These are phyloP conservation scores for Yamadazyma insecticola DNA, from an alignment of 805 yeast genomes.

Conservation along the genomic window DNA sequence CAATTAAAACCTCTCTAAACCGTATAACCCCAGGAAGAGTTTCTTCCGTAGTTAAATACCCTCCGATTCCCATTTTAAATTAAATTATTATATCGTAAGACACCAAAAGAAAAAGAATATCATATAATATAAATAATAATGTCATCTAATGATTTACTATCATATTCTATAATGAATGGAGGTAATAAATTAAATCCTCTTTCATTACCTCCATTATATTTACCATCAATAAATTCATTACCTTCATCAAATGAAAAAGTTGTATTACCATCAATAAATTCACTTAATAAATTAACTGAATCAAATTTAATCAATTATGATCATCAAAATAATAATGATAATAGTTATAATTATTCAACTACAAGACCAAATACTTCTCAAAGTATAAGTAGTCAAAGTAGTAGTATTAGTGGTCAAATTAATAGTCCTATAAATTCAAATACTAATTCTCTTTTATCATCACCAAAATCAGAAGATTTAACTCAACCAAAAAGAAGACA, in stretches of 20 bases:
- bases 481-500: slow-evolving; percentile 48
- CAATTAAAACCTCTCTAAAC: too few species aligned
- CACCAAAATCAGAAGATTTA: too few species aligned
- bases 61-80: too few species aligned
- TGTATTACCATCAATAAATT: slow-evolving; percentile 11
- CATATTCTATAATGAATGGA: slow-evolving; percentile 34
- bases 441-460: too few species aligned
- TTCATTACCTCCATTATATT: slow-evolving; percentile 1
- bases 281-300: slow-evolving; percentile 10
- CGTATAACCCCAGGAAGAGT: too few species aligned
- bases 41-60: too few species aligned
- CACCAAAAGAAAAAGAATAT: neutral
- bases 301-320: slow-evolving; percentile 6
- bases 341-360: neutral
- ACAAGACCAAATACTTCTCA: neutral
- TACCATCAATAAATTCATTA: slow-evolving; percentile 3
- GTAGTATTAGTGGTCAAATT: too few species aligned
- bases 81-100: too few species aligned
- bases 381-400: too few species aligned
- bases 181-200: slow-evolving; percentile 11
- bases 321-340: neutral
- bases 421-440: too few species aligned
- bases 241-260: slow-evolving; percentile 4
- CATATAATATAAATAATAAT: too few species aligned
- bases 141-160: slow-evolving; percentile 31